Base-by-base conservation (phyloP, 139 green algal species). In the Coccomyxa sp. region DNA sequence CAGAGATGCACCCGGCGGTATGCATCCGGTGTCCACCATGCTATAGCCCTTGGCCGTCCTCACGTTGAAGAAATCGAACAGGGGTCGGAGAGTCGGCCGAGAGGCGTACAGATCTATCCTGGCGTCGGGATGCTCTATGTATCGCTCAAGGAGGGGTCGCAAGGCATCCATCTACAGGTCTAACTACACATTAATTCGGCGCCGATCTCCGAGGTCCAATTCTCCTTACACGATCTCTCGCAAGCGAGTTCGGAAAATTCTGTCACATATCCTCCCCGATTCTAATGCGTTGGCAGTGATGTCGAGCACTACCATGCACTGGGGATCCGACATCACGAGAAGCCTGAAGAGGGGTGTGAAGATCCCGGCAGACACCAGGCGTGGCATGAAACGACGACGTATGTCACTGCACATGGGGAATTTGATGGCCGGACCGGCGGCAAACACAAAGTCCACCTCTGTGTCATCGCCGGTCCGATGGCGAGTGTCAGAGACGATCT, bases 281-380 rank as follows among this genome's bases (percentile, higher is more conserved):
- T 58, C 44, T 58, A 58, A 58, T 58, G 44, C 44, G 44, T 58
- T 58, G 44, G 44, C 44, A 58, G 44, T 58, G 44, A 58, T 58
- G 44, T 58, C 44, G 44, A 58, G 44, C 44, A 58, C 44, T 14
- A 14, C 44, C 44, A 58, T 58, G 44, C 44, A 58, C 14, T 14
- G 44, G 44, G 44, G 44, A 58, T 58, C 44, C 44, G 44, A 58
- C 44, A 58, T 27, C 44, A 58, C 44, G 44, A 58, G 44, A 58
- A 58, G 44, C 44, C 44, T 58, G 44, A 58, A 58, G 44, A 58
- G 14, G 12, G 44, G 44, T 58, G 44, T 27, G 44, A 58, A 58
- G 12, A 58, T 14, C 14, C 44, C 44, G 10, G 44, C 44, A 14
- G 44, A 58, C 44, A 58, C 12, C 12, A 58, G 44, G 44, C 44